Percentiles rank a stretch among this genome's conserved stretches.
phyloP scores from a whole-genome alignment of 345 rosid genomes.

The Pugionium dolabratum region DNA sequence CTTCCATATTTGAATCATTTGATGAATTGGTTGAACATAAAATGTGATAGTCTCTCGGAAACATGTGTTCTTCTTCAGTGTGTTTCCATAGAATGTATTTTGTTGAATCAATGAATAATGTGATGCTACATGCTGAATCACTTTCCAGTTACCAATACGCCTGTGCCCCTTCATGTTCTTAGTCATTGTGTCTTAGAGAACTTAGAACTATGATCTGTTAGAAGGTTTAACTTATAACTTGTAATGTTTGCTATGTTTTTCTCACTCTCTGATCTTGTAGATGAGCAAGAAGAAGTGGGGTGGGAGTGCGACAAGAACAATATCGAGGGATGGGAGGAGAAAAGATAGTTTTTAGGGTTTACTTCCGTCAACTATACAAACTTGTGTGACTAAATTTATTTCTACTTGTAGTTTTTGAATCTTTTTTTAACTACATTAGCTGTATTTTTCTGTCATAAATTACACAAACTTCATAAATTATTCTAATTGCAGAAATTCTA shows the following conservation, averaged over 20 bases:
- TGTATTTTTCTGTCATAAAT: no score
- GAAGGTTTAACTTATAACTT: neutral
- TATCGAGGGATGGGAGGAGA: slow-evolving; percentile 38
- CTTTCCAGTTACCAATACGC: no score
- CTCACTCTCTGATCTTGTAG: slow-evolving; percentile 21
- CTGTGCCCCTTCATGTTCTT: neutral
- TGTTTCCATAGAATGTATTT: neutral
- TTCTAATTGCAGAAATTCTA: no score
- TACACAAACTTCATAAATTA: no score
- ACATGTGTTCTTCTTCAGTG: neutral
- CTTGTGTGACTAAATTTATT: no score
- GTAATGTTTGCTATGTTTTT: neutral
- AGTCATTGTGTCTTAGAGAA: slow-evolving; percentile 4
- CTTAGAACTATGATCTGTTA: neutral
- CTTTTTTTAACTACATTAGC: no score
- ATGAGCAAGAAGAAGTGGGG: slow-evolving; percentile 30
- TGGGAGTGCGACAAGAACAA: slow-evolving; percentile 41
- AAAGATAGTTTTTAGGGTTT: slow-evolving; percentile 30
- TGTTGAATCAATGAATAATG: neutral
- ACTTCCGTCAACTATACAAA: no score
- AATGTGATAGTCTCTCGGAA: no score
- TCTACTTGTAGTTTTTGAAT: no score
- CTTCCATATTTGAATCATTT: no score
- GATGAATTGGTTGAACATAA: no score
- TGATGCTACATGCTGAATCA: no score